Base-by-base conservation (phyloP, 1,284 basidiomycete genomes). In the Sanghuangporus sanghuang region DNA sequence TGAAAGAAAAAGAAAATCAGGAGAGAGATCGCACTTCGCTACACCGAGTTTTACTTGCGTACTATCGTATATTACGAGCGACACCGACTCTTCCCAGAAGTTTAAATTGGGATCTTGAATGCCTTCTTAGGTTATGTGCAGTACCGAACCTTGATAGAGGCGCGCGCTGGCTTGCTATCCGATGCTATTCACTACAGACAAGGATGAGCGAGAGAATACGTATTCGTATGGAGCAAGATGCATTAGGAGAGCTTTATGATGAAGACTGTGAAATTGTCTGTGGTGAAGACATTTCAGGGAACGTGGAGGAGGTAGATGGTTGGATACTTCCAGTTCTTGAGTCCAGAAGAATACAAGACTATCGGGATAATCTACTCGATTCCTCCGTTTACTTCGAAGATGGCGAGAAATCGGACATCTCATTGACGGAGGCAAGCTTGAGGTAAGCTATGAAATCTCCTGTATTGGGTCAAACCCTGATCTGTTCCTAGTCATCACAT, bases 241-340 rank as follows among this genome's bases (percentile, higher is more conserved):
- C 84, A 8, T 74, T 95, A 3, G 90, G 90, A 7, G 79, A 83
- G 50, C 71, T 75, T 1, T 81, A 79, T 32, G 77, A 75, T 3
- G 77, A 79, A 1, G 86, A 90, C 38, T 90, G 87, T 68, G 79
- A 76, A 2, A 71, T 91, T 27, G 73, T 79, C 16, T 86, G 78
- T 69, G 82, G 80, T 0, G 67, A 75, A 49, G 75, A 79, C 59
- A 56, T 78, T 6, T 78, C 82, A 59, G 85, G 81, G 7, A 74
- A 71, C 42, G 68, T 65, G 18, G 72, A 76, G 11, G 69, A 75
- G 44, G 74, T 86, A 11, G 91, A 95, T 73, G 92, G 88, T 4
- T 95, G 92, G 93, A 73, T 94, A 44, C 72, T 95, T 65, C 89
- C 92, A 3, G 73, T 86, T 2, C 67, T 87, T 23, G 93, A 96